Percentiles rank a stretch among this genome's conserved stretches.
Evolutionary conservation across 2,329 filamentous ascomycete species (phyloP).

Genomic region (Cladosporium sp.): DNA sequence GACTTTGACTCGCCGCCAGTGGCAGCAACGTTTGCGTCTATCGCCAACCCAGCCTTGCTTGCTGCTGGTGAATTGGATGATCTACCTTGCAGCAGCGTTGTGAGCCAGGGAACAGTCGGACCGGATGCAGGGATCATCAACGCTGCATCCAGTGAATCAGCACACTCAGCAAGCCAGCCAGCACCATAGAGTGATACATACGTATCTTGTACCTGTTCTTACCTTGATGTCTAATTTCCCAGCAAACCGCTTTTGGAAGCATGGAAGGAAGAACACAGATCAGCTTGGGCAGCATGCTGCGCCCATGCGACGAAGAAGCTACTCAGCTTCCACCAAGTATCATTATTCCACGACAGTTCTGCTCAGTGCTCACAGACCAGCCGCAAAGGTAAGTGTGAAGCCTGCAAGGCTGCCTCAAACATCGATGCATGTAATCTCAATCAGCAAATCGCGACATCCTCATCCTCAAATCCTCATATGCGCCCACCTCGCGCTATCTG

Average conservation of each 20-base stretch:
- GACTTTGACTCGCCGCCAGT: too few relatives aligned
- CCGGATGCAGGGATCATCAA: constrained; percentile 4
- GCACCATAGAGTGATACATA: too few relatives aligned
- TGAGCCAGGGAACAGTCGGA: constrained; percentile 2
- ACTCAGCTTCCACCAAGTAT: constrained; percentile 4
- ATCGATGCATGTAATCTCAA: not conserved
- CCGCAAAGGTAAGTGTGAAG: not conserved
- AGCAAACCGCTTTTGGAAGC: not conserved
- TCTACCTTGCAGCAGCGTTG: constrained; percentile 11
- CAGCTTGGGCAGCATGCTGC: not conserved
- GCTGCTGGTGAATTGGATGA: constrained; percentile 1
- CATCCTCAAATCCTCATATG: not conserved
- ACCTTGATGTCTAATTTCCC: not conserved
- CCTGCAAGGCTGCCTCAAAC: too few relatives aligned
- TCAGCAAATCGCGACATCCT: constrained; percentile 6
- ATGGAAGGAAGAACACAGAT: not conserved
- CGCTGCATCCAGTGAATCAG: not conserved
- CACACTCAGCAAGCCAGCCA: not conserved
- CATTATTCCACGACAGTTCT: not conserved
- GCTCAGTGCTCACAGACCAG: not conserved
- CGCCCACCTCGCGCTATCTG: constrained; percentile 7
- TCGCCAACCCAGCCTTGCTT: not conserved
- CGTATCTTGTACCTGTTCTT: too few relatives aligned
- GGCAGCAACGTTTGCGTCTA: too few relatives aligned
- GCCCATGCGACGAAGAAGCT: constrained; percentile 6